Percentiles rank a stretch among this genome's conserved stretches.
These are phyloP conservation scores for Penicillium cosmopolitanum DNA, from an alignment of 495 filamentous ascomycete genomes.

Conservation along the genomic window DNA sequence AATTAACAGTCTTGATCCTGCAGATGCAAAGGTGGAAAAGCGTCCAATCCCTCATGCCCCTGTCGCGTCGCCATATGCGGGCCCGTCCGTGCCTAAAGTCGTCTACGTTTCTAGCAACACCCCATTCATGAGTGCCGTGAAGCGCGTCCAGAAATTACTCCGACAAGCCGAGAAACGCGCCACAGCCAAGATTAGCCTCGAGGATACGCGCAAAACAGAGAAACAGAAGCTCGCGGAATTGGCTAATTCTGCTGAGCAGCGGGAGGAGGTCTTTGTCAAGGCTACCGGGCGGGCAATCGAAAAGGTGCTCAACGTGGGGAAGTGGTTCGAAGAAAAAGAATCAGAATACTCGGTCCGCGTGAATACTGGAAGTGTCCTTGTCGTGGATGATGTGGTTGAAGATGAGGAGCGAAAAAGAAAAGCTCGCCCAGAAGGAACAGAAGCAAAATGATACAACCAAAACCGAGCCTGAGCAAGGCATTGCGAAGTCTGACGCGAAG, in stretches of 20 bases:
- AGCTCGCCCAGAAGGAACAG: constrained; percentile 25
- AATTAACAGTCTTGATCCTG: constrained; percentile 15
- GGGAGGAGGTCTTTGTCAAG: constrained; percentile 71
- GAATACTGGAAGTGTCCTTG: constrained; percentile 65
- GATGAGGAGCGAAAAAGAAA: constrained; percentile 37
- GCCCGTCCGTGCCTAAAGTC: constrained; percentile 56
- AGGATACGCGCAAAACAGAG: constrained; percentile 45
- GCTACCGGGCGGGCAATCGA: constrained; percentile 81
- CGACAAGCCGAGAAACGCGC: constrained; percentile 63
- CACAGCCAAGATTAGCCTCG: constrained; percentile 43
- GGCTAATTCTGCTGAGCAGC: constrained; percentile 41
- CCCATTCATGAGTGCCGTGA: constrained; percentile 80
- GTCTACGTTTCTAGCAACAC: constrained; percentile 79
- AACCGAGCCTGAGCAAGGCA: constrained; percentile 4
- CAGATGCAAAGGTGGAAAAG: constrained; percentile 58
- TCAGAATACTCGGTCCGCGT: constrained; percentile 58
- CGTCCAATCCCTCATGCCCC: constrained; percentile 73
- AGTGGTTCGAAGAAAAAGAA: constrained; percentile 63
- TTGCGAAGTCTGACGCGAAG: constrained; percentile 36
- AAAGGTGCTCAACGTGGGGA: constrained; percentile 65
- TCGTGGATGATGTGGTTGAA: constrained; percentile 71
- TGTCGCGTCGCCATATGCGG: constrained; percentile 60
- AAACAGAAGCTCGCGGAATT: constrained; percentile 40
- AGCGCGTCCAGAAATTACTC: constrained; percentile 77
- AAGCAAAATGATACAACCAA: constrained; percentile 8